Base-by-base conservation (phyloP, 2,329 filamentous ascomycete genomes). In the Hymenoscyphus scutula region DNA sequence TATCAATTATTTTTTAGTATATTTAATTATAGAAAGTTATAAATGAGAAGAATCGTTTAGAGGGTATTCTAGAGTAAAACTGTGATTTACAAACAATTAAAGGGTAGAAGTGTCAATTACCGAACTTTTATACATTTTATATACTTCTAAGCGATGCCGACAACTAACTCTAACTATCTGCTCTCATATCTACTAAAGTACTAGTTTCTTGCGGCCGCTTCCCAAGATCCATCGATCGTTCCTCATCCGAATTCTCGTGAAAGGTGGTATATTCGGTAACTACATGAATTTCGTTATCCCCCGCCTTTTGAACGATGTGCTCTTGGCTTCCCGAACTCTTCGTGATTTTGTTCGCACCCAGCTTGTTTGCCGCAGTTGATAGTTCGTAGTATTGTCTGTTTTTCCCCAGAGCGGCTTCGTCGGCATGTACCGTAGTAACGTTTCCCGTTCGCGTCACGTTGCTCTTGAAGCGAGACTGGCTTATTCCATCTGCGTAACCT, bases 381-480 rank as follows among this genome's bases (percentile, higher is more conserved):
- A 54, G 51, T 30, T 54, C 51, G 51, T 54, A 54, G 51, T 54
- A 54, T 15, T 27, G 25, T 13, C 51, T 32, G 29, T 27, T 54
- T 5, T 32, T 32, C 19, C 51, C 51, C 7, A 54, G 17, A 3
- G 25, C 25, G 29, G 25, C 29, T 19, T 54, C 51, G 17, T 54
- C 51, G 3, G 51, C 51, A 32, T 54, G 51, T 8, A 54, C 25
- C 3, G 11, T 30, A 13, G 51, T 54, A 8, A 27, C 15, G 25
- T 54, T 54, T 10, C 51, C 51, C 7, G 51, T 54, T 7, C 51
- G 51, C 17, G 25, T n/a, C 25, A 27, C 30, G 11, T 30, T 54
- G 25, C 25, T 17, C 25, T 17, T 32, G 25, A 32, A 54, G 11
- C 51, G 51, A 30, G 25, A 29, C 17, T n/a, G 11, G 17, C 51